Evolutionary conservation across 1,139 yeast species (phyloP).

Genomic region (Ashbya aceris): DNA sequence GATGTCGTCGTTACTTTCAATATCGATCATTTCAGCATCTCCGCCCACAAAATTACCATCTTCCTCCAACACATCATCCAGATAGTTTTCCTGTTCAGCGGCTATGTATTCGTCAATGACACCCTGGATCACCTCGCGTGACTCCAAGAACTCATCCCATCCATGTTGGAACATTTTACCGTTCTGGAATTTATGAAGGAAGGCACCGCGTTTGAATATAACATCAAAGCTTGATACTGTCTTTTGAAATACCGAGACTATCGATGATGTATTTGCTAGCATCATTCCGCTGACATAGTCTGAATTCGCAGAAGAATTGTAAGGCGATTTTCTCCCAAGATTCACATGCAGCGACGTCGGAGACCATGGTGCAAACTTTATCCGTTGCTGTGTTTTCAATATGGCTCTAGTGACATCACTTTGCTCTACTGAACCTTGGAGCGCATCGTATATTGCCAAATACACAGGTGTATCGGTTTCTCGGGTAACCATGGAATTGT

Average conservation of each 20-base stretch:
- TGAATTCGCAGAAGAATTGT: conserved; percentile 28
- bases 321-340: conserved; percentile 66
- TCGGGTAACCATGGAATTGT: conserved; percentile 58
- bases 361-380: conserved; percentile 81
- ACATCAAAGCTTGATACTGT: conserved; percentile 72
- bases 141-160: conserved; percentile 68
- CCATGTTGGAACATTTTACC: conserved; percentile 50
- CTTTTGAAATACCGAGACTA: conserved; percentile 54
- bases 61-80: conserved; percentile 32
- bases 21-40: conserved; percentile 24
- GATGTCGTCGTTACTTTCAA: conserved; percentile 24
- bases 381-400: conserved; percentile 65
- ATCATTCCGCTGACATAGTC: conserved; percentile 56
- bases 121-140: conserved; percentile 60
- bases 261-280: conserved; percentile 70
- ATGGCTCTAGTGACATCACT: conserved; percentile 74
- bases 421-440: conserved; percentile 69
- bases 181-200: conserved; percentile 65
- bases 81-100: conserved; percentile 47
- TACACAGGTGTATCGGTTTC: conserved; percentile 46
- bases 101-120: conserved; percentile 65
- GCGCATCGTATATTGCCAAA: conserved; percentile 62
- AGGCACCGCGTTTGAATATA: conserved; percentile 73
- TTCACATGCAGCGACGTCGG: conserved; percentile 75
- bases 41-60: conserved; percentile 26